Evolutionary conservation across 148 eudicot genomes (phyloP).

Genomic region (Agrostemma githago): DNA sequence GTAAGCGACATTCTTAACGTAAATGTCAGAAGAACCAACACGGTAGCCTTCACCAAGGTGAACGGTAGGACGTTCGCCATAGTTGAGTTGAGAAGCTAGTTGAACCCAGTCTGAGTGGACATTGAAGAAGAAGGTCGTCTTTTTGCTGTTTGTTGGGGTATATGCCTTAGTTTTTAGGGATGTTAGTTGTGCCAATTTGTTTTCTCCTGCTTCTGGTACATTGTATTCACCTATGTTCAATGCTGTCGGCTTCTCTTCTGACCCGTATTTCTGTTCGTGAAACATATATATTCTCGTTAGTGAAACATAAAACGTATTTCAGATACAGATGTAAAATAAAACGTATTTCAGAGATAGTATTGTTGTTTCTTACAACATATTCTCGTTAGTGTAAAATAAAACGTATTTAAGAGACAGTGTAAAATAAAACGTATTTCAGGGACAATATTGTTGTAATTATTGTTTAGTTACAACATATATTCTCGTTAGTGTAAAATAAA

Average conservation of each 20-base stretch:
- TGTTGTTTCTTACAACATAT: no score
- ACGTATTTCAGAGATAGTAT: no score
- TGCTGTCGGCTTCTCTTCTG: background rate
- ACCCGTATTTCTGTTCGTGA: conserved; percentile 3
- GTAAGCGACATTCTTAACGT: conserved; percentile 11
- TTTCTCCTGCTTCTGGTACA: conserved; percentile 22
- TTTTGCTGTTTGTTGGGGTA: conserved; percentile 13
- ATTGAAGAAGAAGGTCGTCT: conserved; percentile 6
- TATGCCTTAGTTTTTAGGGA: background rate
- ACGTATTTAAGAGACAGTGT: no score
- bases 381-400: no score
- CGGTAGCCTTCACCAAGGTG: conserved; percentile 6
- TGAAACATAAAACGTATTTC: no score
- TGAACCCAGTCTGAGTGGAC: conserved; percentile 17
- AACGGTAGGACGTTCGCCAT: conserved; percentile 15
- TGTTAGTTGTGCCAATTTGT: background rate
- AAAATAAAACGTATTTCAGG: no score
- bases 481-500: no score
- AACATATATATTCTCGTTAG: no score
- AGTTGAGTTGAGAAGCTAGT: conserved; percentile 18
- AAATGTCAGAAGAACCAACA: conserved; percentile 21
- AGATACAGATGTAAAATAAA: no score
- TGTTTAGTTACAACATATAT: no score
- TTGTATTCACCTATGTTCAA: conserved; percentile 25
- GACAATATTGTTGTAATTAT: no score